These are phyloP conservation scores for Trypanosoma vivax DNA, from an alignment of 208 protist species.

Conservation along the genomic window DNA sequence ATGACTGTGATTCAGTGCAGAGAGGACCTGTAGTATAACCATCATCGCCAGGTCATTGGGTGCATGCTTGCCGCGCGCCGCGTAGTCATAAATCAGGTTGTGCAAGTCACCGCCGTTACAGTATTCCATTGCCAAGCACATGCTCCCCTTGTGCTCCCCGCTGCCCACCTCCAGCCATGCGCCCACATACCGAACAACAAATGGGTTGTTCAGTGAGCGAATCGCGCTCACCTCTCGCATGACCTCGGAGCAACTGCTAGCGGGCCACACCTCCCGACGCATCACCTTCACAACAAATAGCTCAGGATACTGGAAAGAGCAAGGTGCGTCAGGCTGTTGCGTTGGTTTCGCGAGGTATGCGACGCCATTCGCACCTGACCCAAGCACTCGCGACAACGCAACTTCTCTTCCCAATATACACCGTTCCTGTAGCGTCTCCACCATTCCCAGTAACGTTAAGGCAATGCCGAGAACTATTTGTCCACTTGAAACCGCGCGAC, in stretches of 20 bases:
- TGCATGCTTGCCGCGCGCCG: slow-evolving; percentile 10
- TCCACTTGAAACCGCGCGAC: too few species aligned
- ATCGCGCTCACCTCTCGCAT: slow-evolving; percentile 51
- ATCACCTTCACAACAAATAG: slow-evolving; percentile 75
- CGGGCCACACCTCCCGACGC: slow-evolving; percentile 30
- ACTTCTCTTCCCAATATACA: slow-evolving; percentile 44
- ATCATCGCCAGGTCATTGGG: slow-evolving; percentile 44
- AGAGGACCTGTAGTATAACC: slow-evolving; percentile 78
- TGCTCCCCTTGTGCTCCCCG: slow-evolving; percentile 37
- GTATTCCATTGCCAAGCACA: slow-evolving; percentile 82
- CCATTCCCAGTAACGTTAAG: not conserved
- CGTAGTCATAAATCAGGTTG: slow-evolving; percentile 37
- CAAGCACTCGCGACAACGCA: slow-evolving; percentile 38
- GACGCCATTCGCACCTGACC: slow-evolving; percentile 49
- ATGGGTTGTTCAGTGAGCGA: slow-evolving; percentile 50
- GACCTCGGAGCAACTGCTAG: slow-evolving; percentile 24
- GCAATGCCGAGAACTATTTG: too few species aligned
- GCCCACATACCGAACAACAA: slow-evolving; percentile 73
- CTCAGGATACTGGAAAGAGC: slow-evolving; percentile 29
- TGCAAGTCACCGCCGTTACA: slow-evolving; percentile 80
- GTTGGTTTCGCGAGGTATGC: slow-evolving; percentile 35
- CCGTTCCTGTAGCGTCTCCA: not conserved
- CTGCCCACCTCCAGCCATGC: slow-evolving; percentile 55
- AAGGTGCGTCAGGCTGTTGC: slow-evolving; percentile 7
- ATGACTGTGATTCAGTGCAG: slow-evolving; percentile 86